Evolutionary conservation across 768 basidiomycete species (phyloP).

Genomic region (Lepiota venenata): DNA sequence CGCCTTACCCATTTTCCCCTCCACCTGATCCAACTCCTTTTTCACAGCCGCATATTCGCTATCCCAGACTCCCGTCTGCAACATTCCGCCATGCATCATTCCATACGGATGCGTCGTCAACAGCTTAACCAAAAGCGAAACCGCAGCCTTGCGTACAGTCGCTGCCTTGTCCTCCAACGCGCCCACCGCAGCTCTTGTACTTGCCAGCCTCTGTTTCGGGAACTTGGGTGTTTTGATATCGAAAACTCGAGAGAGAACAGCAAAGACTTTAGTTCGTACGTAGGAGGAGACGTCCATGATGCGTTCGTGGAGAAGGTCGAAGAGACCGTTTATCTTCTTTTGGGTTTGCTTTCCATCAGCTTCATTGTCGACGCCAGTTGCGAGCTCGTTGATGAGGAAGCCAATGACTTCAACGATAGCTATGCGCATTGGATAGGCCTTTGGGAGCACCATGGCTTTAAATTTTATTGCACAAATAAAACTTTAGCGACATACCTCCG

Average conservation of each 20-base stretch:
- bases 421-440: slow-evolving; percentile 97
- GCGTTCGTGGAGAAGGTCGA: slow-evolving; percentile 83
- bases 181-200: slow-evolving; percentile 73
- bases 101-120: slow-evolving; percentile 89
- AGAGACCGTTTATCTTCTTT: slow-evolving; percentile 79
- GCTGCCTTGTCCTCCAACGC: slow-evolving; percentile 90
- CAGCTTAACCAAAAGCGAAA: slow-evolving; percentile 69
- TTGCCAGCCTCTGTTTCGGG: slow-evolving; percentile 77
- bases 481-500: slow-evolving; percentile 56
- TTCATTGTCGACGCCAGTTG: slow-evolving; percentile 45
- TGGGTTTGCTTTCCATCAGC: slow-evolving; percentile 47
- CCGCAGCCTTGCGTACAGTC: slow-evolving; percentile 82
- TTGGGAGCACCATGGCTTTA: neutral
- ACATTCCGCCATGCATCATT: slow-evolving; percentile 74
- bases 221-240: slow-evolving; percentile 69
- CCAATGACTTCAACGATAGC: slow-evolving; percentile 91
- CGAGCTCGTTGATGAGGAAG: slow-evolving; percentile 78
- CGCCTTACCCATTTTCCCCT: slow-evolving; percentile 62
- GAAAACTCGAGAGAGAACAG: slow-evolving; percentile 72
- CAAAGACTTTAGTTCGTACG: slow-evolving; percentile 86
- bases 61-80: slow-evolving; percentile 74
- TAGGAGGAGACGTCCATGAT: slow-evolving; percentile 86
- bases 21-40: slow-evolving; percentile 66
- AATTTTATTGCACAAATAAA: neutral
- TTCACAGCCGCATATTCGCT: slow-evolving; percentile 60